phyloP scores from a whole-genome alignment of 169 alveolate genomes.

The Eimeria brunetti region DNA sequence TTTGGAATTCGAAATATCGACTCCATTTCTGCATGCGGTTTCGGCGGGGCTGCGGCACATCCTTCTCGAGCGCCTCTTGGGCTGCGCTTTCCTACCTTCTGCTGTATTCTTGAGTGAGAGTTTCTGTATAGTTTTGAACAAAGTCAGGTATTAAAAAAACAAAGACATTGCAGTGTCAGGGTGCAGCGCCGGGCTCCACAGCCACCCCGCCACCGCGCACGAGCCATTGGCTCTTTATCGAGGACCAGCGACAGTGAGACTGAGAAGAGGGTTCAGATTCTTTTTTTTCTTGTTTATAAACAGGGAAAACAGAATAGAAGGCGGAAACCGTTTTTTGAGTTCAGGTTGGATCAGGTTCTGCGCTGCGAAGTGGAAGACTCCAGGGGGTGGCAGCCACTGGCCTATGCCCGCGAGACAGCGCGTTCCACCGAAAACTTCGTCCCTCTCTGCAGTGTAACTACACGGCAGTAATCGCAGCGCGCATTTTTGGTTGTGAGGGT shows the following conservation, averaged over 20 bases:
- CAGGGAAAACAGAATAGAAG: not conserved
- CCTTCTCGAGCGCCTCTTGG: slow-evolving; percentile 22
- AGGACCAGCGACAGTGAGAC: slow-evolving; percentile 46
- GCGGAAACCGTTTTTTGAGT: not conserved
- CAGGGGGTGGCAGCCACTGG: not conserved
- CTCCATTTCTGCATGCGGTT: slow-evolving; percentile 32
- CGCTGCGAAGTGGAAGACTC: not conserved
- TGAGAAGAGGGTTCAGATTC: not conserved
- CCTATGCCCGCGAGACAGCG: slow-evolving; percentile 19
- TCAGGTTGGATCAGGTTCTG: not conserved
- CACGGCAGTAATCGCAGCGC: not conserved
- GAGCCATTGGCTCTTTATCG: slow-evolving; percentile 67
- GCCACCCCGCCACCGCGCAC: not conserved
- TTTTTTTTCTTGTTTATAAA: not conserved
- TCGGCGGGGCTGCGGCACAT: slow-evolving; percentile 62
- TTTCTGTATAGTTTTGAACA: not conserved
- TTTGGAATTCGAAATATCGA: not conserved
- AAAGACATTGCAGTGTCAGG: slow-evolving; percentile 40
- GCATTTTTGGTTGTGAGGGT: not conserved
- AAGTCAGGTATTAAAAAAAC: not conserved
- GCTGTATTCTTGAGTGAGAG: not conserved
- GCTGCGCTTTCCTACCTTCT: not conserved
- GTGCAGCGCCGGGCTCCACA: not conserved
- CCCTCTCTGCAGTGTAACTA: not conserved
- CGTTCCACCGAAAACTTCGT: not conserved